Evolutionary conservation across 305 asterid genomes (phyloP), one percentile per base, ranked within the genome.

Genomic region (Rubia occidens): DNA sequence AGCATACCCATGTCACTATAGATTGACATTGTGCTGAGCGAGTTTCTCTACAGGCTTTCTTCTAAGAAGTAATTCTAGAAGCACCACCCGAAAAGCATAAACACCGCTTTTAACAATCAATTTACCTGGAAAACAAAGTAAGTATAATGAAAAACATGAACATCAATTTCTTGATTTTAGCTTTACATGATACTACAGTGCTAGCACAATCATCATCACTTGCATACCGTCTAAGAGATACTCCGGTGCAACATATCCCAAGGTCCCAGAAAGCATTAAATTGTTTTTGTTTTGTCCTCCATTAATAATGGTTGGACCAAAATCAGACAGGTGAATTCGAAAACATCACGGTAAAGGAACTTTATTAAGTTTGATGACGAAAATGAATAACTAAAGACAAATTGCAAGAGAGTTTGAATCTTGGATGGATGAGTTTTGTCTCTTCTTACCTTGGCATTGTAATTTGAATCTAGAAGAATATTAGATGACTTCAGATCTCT

Each of bases 231-330:
- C 85, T 76, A 89, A 80, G 51, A 89, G 83, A 73, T 89, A 89
- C 72, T 89, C 96, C 9, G 96, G 94, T 67, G 96, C 96, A 44
- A 89, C 94, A 81, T 89, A 89, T 66, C 94, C 96, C 68, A 89
- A 49, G 26, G 94, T 89, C 72, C 96, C 94, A 56, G 96, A 89
- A 62, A 84, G 84, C 87, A 87, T 89, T 73, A 85, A 75, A 59
- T 80, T 79, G 72, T 71, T 83, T 60, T 79, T 85, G 75, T 78
- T 85, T 69, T 82, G 83, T 60, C 82, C 70, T 64, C 91, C 91
- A 72, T 82, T 82, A 59, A 78, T 42, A 58, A 89, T 65, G 72
- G 96, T 89, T 66, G 87, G 94, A 62, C 94, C 96, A 56, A 89
- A 87, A 85, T 89, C 94, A 43, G 94, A 82, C 53, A 89, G 79